Conservation (phyloP, 75 land plant species). For the Larix kaempferi region DNA sequence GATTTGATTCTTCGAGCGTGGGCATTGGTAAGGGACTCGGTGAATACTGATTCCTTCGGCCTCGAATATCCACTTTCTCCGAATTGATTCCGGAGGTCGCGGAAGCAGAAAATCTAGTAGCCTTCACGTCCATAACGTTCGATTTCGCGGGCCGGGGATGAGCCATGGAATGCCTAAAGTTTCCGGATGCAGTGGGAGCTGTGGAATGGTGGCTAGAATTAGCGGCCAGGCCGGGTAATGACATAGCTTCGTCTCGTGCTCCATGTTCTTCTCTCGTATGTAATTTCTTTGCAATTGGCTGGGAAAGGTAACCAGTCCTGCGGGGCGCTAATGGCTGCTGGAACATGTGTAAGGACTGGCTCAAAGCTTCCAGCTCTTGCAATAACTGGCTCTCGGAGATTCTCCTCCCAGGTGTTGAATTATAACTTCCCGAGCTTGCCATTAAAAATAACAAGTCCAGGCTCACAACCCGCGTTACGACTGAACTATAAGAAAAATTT, state of each 20-base stretch:
- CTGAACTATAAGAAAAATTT: too few relatives aligned
- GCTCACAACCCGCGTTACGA: too few relatives aligned
- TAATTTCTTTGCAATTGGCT: slow-evolving; percentile 15
- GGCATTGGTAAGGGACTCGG: background rate
- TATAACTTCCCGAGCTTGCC: too few relatives aligned
- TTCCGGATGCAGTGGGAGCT: background rate
- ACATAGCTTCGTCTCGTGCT: background rate
- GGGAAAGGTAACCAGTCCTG: slow-evolving; percentile 46
- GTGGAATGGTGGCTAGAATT: background rate
- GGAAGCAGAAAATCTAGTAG: too few relatives aligned
- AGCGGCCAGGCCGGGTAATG: background rate
- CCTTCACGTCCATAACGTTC: background rate
- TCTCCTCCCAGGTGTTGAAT: slow-evolving; percentile 7
- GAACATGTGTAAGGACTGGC: slow-evolving; percentile 71
- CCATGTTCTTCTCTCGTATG: background rate
- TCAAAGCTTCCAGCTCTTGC: slow-evolving; percentile 72
- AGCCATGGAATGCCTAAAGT: slow-evolving; percentile 6
- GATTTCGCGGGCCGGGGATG: background rate
- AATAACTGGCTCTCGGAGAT: slow-evolving; percentile 52
- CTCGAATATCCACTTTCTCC: background rate
- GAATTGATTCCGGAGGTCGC: background rate
- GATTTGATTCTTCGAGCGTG: background rate
- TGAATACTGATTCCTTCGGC: background rate
- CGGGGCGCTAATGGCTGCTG: slow-evolving; percentile 9
- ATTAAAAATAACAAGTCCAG: too few relatives aligned